These are phyloP conservation scores for Neoscytalidium dimidiatum DNA, from an alignment of 2,329 filamentous ascomycete genomes.

Conservation along the genomic window DNA sequence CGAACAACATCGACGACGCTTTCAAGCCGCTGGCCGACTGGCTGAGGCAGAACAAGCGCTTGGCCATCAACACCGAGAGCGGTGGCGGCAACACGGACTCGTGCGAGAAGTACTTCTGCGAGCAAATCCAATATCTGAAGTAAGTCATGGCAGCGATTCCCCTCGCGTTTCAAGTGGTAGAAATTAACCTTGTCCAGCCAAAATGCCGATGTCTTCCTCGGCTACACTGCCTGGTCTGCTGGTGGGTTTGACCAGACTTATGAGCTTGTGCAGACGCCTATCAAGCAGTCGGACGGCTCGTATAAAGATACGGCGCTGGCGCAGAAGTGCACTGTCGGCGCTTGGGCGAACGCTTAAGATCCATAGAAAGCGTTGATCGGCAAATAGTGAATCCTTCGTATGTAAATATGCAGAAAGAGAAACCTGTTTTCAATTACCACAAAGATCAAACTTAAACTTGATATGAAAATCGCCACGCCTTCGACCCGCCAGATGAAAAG, in stretches of 20 bases:
- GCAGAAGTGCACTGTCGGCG: slow-evolving; percentile 25
- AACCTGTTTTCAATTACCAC: too few relatives aligned
- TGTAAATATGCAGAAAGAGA: too few relatives aligned
- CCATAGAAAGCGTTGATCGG: too few relatives aligned
- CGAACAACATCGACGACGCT: slow-evolving; percentile 34
- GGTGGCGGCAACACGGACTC: slow-evolving; percentile 41
- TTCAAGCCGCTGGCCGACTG: slow-evolving; percentile 40
- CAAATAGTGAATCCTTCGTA: too few relatives aligned
- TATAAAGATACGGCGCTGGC: slow-evolving; percentile 27
- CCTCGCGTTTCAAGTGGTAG: background rate
- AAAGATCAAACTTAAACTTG: too few relatives aligned
- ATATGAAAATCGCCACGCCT: too few relatives aligned
- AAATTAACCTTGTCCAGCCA: slow-evolving; percentile 23
- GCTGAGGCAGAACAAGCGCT: slow-evolving; percentile 38
- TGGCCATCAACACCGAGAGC: slow-evolving; percentile 45
- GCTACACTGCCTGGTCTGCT: slow-evolving; percentile 34
- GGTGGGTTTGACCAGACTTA: slow-evolving; percentile 31
- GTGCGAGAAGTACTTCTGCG: slow-evolving; percentile 37
- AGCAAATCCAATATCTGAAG: slow-evolving; percentile 33
- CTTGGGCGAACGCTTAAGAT: slow-evolving; percentile 24
- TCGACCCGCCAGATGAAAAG: too few relatives aligned
- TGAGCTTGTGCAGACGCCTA: slow-evolving; percentile 30
- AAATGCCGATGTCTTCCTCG: slow-evolving; percentile 34
- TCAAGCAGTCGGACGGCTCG: slow-evolving; percentile 21
- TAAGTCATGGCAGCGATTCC: slow-evolving; percentile 17